Evolutionary conservation across 768 basidiomycete species (phyloP).

Genomic region (Thelephora ganbajun): DNA sequence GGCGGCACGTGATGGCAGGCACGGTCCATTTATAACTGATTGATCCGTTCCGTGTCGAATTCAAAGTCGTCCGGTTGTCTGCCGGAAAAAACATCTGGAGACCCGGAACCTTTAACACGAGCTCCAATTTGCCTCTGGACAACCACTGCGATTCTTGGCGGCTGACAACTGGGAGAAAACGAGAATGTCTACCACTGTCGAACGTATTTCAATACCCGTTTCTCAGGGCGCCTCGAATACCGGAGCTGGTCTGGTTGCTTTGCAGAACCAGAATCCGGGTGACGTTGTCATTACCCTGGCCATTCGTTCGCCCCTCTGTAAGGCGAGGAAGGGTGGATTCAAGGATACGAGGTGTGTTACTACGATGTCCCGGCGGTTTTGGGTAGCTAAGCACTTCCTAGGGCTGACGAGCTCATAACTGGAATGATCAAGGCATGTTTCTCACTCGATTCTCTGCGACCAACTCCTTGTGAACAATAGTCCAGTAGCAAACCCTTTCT

Average conservation of each 20-base stretch:
- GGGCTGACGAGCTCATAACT: constrained; percentile 67
- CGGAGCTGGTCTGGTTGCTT: constrained; percentile 30
- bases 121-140: no score
- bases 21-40: no score
- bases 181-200: no score
- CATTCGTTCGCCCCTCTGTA: constrained; percentile 62
- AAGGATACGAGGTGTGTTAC: constrained; percentile 49
- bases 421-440: constrained; percentile 60
- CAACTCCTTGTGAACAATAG: neutral
- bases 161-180: no score
- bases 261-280: constrained; percentile 47
- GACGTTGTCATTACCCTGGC: constrained; percentile 80
- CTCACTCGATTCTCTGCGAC: neutral
- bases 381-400: constrained; percentile 13
- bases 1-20: no score
- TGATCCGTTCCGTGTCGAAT: no score
- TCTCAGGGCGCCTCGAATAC: constrained; percentile 35
- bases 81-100: no score
- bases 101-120: no score
- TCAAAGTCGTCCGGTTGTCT: no score
- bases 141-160: no score
- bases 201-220: constrained; percentile 28
- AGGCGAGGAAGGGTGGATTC: constrained; percentile 62
- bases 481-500: constrained; percentile 38
- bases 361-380: neutral